These are phyloP conservation scores for Salinomyces thailandicus DNA, from an alignment of 2,329 filamentous ascomycete species.

Conservation along the genomic window DNA sequence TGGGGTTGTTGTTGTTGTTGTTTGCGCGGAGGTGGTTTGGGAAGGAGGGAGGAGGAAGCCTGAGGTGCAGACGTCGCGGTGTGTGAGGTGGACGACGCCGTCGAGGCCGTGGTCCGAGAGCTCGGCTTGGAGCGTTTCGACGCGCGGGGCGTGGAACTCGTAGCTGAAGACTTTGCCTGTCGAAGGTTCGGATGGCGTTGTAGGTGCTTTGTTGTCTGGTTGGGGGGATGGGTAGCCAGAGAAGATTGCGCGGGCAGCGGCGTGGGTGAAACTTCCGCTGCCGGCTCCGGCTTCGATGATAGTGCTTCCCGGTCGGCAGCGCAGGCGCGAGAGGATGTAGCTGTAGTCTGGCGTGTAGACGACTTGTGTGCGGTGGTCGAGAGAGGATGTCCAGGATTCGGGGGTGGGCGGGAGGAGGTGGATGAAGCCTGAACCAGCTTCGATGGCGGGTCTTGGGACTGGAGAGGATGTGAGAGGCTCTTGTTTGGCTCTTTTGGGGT, in stretches of 20 bases:
- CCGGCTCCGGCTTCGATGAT: constrained; percentile 75
- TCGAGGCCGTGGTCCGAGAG: constrained; percentile 57
- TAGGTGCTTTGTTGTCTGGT: too few relatives aligned
- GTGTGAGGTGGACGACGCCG: constrained; percentile 58
- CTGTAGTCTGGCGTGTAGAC: constrained; percentile 83
- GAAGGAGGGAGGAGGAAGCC: constrained; percentile 51
- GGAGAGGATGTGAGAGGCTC: neutral
- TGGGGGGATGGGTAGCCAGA: constrained; percentile 52
- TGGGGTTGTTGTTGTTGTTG: too few relatives aligned
- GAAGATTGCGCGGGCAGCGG: constrained; percentile 64
- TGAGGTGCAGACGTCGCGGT: constrained; percentile 67
- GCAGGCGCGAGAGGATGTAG: constrained; percentile 67
- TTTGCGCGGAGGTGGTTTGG: constrained; percentile 4
- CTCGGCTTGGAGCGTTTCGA: constrained; percentile 57
- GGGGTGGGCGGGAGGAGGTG: constrained; percentile 71
- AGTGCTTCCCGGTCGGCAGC: constrained; percentile 59
- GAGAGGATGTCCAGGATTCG: constrained; percentile 68
- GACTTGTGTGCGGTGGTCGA: constrained; percentile 75
- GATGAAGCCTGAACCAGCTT: constrained; percentile 58
- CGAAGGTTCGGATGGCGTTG: neutral
- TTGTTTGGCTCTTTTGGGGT: neutral
- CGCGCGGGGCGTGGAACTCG: constrained; percentile 67
- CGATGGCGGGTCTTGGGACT: constrained; percentile 35
- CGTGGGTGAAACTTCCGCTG: constrained; percentile 76
- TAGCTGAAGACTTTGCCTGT: constrained; percentile 67